Percentiles rank a stretch among this genome's conserved stretches.
Conservation (phyloP, 163 green algal species). For the Scenedesmus sp. region DNA sequence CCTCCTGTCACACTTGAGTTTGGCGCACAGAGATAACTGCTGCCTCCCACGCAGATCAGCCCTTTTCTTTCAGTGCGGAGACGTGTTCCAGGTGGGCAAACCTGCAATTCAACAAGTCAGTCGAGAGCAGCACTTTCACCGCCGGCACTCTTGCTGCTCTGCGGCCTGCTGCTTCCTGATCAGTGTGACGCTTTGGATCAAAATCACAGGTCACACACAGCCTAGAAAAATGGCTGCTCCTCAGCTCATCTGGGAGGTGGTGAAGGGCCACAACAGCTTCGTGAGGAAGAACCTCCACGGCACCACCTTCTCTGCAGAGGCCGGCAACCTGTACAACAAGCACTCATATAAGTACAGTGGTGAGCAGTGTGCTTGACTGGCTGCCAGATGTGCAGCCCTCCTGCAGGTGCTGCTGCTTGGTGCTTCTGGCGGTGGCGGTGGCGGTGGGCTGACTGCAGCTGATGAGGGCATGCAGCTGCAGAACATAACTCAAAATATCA, state of each 20-base stretch:
- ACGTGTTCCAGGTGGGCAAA: neutral
- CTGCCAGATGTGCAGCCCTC: neutral
- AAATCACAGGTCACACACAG: neutral
- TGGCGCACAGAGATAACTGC: neutral
- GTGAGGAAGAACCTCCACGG: slow-evolving; percentile 70
- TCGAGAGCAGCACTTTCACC: neutral
- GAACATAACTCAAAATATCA: neutral
- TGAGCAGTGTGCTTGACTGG: slow-evolving; percentile 17
- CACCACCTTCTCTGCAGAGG: slow-evolving; percentile 71
- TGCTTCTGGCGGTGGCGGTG: neutral
- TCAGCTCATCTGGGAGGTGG: slow-evolving; percentile 74
- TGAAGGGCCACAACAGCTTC: slow-evolving; percentile 78
- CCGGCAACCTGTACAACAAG: slow-evolving; percentile 81
- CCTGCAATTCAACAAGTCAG: neutral
- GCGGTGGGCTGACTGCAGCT: neutral
- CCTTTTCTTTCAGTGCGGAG: neutral
- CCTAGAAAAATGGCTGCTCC: slow-evolving; percentile 59
- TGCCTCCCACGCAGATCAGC: neutral
- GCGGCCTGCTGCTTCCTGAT: slow-evolving; percentile 2
- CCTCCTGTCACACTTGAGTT: neutral
- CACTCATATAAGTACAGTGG: slow-evolving; percentile 84
- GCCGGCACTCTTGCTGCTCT: slow-evolving; percentile 12
- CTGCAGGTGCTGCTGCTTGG: neutral
- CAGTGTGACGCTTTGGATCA: neutral
- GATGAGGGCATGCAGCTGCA: neutral